Evolutionary conservation across 257 asterid species (phyloP).

Genomic region (Voacanga thouarsii): DNA sequence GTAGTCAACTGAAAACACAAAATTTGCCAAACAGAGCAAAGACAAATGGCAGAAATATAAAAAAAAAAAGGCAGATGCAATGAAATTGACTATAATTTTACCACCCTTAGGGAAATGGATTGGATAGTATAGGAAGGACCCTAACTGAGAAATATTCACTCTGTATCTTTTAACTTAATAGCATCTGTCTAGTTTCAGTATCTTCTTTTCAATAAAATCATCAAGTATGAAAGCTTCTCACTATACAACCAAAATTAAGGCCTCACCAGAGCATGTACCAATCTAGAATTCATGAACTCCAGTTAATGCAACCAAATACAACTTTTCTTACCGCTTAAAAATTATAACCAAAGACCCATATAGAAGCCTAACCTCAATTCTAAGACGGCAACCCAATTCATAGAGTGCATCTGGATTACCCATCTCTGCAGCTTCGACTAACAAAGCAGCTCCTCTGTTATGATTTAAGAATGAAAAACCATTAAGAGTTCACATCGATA

Average conservation of each 20-base stretch:
- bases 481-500: slow-evolving; percentile 12
- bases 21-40: not conserved
- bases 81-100: not conserved
- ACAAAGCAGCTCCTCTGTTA: slow-evolving; percentile 89
- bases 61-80: too few species aligned
- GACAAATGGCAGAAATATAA: not conserved
- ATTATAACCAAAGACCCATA: not conserved
- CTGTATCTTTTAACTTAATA: not conserved
- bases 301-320: not conserved
- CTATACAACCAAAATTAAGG: not conserved
- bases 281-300: not conserved
- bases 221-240: not conserved
- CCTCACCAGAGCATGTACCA: not conserved
- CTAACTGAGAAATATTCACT: too few species aligned
- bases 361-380: slow-evolving; percentile 66
- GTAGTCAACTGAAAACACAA: not conserved
- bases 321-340: not conserved
- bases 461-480: slow-evolving; percentile 21
- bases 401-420: slow-evolving; percentile 91
- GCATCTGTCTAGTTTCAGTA: not conserved
- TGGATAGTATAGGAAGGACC: not conserved
- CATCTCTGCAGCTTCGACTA: slow-evolving; percentile 98
- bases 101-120: not conserved
- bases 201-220: not conserved
- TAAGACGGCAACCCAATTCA: slow-evolving; percentile 77